These are phyloP conservation scores for Gymnopilus junonius DNA, from an alignment of 768 basidiomycete genomes.

Conservation along the genomic window DNA sequence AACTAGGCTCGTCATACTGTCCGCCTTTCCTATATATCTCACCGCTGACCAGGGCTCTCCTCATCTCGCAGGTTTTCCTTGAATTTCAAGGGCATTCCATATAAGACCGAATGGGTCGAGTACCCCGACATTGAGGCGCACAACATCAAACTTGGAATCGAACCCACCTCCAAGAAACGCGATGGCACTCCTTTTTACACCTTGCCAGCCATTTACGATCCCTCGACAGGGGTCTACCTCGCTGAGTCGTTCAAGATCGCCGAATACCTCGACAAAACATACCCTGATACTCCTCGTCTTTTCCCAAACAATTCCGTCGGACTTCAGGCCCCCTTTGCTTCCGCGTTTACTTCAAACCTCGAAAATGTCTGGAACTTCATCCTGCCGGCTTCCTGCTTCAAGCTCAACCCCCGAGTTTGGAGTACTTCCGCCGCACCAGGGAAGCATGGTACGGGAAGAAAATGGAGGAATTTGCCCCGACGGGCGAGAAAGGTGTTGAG, in stretches of 20 bases:
- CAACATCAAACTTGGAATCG: too few relatives aligned
- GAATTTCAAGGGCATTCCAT: conserved; percentile 27
- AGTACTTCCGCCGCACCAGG: conserved; percentile 17
- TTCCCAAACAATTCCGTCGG: conserved; percentile 16
- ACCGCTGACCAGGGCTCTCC: too few relatives aligned
- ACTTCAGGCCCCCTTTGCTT: conserved; percentile 13
- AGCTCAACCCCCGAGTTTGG: conserved; percentile 12
- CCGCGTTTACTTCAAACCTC: conserved; percentile 11
- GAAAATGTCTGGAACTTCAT: neutral
- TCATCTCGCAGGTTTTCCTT: conserved; percentile 5
- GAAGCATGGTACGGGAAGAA: conserved; percentile 12
- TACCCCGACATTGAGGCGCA: conserved; percentile 53
- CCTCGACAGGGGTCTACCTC: conserved; percentile 37
- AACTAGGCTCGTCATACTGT: conserved; percentile 29
- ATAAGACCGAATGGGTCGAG: conserved; percentile 51
- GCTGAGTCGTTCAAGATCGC: conserved; percentile 50
- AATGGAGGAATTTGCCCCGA: conserved; percentile 16
- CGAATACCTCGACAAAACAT: conserved; percentile 50
- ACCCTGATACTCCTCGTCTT: conserved; percentile 34
- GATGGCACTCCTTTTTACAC: conserved; percentile 43
- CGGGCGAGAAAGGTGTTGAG: conserved; percentile 6
- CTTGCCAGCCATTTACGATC: conserved; percentile 52
- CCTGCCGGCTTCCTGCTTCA: neutral
- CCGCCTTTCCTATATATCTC: neutral
- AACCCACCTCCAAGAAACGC: conserved; percentile 31